Percentiles rank a stretch among this genome's conserved stretches.
These are phyloP conservation scores for Xylaria longipes DNA, from an alignment of 495 filamentous ascomycete genomes.

Conservation along the genomic window DNA sequence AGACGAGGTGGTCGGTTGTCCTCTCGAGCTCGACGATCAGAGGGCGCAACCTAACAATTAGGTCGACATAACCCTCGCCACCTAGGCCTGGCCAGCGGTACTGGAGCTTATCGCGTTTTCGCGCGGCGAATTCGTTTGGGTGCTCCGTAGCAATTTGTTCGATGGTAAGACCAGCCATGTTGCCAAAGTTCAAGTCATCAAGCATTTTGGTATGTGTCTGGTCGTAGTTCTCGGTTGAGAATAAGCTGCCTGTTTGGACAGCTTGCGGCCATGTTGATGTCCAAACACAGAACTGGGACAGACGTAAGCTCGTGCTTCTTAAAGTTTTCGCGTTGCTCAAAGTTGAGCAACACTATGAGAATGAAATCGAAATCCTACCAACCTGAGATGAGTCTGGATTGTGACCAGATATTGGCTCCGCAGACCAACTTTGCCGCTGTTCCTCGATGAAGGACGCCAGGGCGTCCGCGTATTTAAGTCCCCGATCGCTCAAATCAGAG, in stretches of 20 bases:
- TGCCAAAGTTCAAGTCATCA: constrained; percentile 79
- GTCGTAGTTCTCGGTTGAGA: constrained; percentile 78
- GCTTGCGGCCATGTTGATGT: constrained; percentile 81
- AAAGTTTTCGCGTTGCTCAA: background rate
- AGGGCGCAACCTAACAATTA: constrained; percentile 77
- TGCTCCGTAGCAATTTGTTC: constrained; percentile 69
- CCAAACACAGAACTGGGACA: constrained; percentile 79
- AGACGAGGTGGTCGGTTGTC: constrained; percentile 78
- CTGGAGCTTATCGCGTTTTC: constrained; percentile 71
- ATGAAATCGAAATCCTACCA: constrained; percentile 12
- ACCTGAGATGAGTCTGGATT: constrained; percentile 18
- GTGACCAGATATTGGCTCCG: constrained; percentile 13
- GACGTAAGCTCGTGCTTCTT: background rate
- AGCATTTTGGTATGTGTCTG: constrained; percentile 88
- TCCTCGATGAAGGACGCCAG: constrained; percentile 66
- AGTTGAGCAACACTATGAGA: constrained; percentile 53
- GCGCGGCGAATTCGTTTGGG: constrained; percentile 68
- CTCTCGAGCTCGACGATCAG: constrained; percentile 85
- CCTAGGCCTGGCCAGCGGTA: constrained; percentile 83
- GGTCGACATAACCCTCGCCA: constrained; percentile 84
- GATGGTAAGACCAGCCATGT: constrained; percentile 82
- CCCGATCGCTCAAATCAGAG: constrained; percentile 68
- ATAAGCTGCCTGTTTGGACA: constrained; percentile 71
- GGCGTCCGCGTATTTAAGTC: constrained; percentile 64
- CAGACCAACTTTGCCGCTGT: constrained; percentile 11